Base-by-base conservation (phyloP, 1,139 yeast species). In the Scheffersomyces illinoinensis region DNA sequence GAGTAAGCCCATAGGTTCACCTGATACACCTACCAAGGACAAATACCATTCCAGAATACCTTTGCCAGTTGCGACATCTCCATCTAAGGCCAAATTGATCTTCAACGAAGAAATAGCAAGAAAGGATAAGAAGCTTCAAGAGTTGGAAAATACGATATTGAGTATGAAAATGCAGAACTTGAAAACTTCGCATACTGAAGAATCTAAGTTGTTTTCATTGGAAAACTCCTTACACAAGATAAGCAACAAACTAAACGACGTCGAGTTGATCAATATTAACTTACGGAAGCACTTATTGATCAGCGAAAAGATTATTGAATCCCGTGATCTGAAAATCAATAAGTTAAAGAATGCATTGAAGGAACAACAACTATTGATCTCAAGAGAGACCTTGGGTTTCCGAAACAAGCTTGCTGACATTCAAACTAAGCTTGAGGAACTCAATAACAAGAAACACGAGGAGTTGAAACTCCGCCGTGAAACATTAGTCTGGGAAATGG, bases 281-380 rank as follows among this genome's bases (percentile, higher is more conserved):
- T 66, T 79, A n/a, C 68, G 81, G 18, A 78, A 77, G 57, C 84
- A 80, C 55, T 61, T 71, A 46, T 77, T 81, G 33, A 78, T 87
- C 18, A 81, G 88, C 54, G 86, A 86, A 61, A 83, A 85, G 66
- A 81, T 89, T 56, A 81, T 89, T 47, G 87, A 83, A 26, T 78
- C 86, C 33, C 80, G 93, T 57, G 87, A 86, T 61, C 81, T 79
- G 58, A 82, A 90, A 54, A 89, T 90, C 54, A 77, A 78, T 57
- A 79, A 82, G 51, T 76, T 90, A 59, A 89, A 88, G 64, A 66
- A 70, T 19, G 71, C 85, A 33, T 74, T 90, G 56, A 75, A 76
- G 53, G 85, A 84, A 20, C 86, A 87, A 58, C 87, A 86, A 62
- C 66, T 71, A 24, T 75, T 79, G 50, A 81, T 86, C 46, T 76